phyloP scores from a whole-genome alignment of 2,329 filamentous ascomycete species.

The Claviceps monticola region DNA sequence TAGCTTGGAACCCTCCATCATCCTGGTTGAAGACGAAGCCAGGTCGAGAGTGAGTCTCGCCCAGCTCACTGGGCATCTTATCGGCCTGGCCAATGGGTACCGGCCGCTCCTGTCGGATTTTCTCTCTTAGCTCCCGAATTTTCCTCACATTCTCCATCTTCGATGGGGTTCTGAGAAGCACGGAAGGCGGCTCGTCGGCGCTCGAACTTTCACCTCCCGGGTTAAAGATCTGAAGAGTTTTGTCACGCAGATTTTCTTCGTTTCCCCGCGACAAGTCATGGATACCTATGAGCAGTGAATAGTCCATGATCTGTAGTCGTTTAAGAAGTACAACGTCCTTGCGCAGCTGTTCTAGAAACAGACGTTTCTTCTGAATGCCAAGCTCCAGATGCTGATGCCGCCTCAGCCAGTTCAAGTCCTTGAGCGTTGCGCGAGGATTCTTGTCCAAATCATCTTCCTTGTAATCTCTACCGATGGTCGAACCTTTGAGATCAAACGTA shows the following conservation, averaged over 20 bases:
- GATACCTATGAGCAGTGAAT: conserved; percentile 86
- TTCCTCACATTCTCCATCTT: conserved; percentile 86
- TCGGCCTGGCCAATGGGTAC: conserved; percentile 81
- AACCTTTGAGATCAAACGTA: conserved; percentile 94
- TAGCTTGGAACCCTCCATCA: conserved; percentile 85
- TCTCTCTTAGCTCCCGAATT: conserved; percentile 77
- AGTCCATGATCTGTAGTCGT: conserved; percentile 93
- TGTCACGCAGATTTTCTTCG: conserved; percentile 80
- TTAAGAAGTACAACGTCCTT: conserved; percentile 79
- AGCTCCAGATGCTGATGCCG: conserved; percentile 76
- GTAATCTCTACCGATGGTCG: conserved; percentile 85
- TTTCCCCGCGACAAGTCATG: conserved; percentile 86
- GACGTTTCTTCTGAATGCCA: conserved; percentile 72
- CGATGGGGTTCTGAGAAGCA: conserved; percentile 79
- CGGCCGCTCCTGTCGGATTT: conserved; percentile 84
- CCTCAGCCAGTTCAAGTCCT: conserved; percentile 93
- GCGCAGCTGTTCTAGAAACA: conserved; percentile 82
- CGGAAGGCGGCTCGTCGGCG: conserved; percentile 46
- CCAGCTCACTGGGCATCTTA: conserved; percentile 82
- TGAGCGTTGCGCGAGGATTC: conserved; percentile 85
- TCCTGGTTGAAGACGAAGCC: conserved; percentile 82
- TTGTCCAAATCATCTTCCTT: conserved; percentile 73
- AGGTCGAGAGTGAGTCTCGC: conserved; percentile 55
- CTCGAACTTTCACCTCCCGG: conserved; percentile 54
- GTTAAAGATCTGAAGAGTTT: conserved; percentile 88